Evolutionary conservation across 768 basidiomycete species (phyloP), one percentile per base, ranked within the genome.

Genomic region (Suillus sp.): DNA sequence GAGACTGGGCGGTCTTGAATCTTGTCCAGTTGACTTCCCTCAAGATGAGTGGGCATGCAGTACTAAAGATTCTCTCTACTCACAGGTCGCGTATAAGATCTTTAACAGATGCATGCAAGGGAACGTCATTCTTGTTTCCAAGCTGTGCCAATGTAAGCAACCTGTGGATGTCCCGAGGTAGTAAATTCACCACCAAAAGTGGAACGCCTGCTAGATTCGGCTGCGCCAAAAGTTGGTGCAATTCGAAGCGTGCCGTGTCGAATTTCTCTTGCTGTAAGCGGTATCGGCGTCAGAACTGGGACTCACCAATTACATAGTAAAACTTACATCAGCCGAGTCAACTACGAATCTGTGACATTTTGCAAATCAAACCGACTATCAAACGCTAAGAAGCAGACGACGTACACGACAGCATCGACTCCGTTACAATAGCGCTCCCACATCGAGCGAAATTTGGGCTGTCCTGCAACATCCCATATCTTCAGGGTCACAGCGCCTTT

Each of bases 391-490:
- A 55, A 55, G 34, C 35, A 16, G 35, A 56, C 22, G 57, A 68
- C 91, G 70, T 74, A 96, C 93, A 96, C 85, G 40, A 97, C 88
- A 30, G 95, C 95, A 71, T 96, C 93, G 1, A 93, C 93, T 10
- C 95, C 95, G 65, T 89, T 86, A 76, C 94, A 95, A 75, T 96
- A 97, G 50, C 95, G 82, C 75, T 95, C 93, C 93, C 93, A 97
- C 89, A 96, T 95, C 40, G 92, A 92, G 50, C 95, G 86, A 73
- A 96, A 97, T 73, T 92, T 93, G 7, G 94, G 91, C 78, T 96
- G 95, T 35, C 94, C 94, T 65, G 95, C 95, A 43, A 97, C 92
- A 74, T 97, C 95, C 95, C 95, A 97, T 55, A 97, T 87, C 74
- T 95, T 96, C 71, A 97, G 79, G 0, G 92, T 93, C 1, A 96